A percentile compares a stretch with the other conserved stretches of the same genome.
These are phyloP conservation scores for Ceratocystiopsis minuta DNA, from an alignment of 2,329 filamentous ascomycete species.

Conservation along the genomic window DNA sequence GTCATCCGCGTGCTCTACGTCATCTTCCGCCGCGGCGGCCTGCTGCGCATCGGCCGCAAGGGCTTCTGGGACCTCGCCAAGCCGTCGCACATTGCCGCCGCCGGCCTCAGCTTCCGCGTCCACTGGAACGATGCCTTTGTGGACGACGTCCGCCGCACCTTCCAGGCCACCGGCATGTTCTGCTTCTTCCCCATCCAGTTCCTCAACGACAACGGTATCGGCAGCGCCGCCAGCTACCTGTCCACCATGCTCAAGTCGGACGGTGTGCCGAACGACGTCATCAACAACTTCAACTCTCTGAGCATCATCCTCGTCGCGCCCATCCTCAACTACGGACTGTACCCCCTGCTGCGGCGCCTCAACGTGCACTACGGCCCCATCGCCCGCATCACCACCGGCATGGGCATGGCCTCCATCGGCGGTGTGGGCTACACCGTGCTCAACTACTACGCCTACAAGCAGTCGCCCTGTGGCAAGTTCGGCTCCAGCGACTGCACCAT, in stretches of 20 bases:
- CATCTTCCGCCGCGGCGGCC: conserved; percentile 21
- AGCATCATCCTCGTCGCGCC: conserved; percentile 59
- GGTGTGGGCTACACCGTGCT: conserved; percentile 24
- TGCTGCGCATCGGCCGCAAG: conserved; percentile 20
- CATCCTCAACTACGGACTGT: conserved; percentile 48
- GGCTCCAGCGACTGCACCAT: conserved; percentile 19
- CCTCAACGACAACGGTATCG: conserved; percentile 31
- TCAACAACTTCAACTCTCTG: conserved; percentile 58
- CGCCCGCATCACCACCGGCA: conserved; percentile 48
- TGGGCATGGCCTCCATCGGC: conserved; percentile 28
- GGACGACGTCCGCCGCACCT: conserved; percentile 42
- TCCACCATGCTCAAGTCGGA: conserved; percentile 32
- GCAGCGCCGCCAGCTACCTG: conserved; percentile 27
- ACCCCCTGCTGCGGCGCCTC: conserved; percentile 46
- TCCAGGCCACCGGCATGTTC: conserved; percentile 52
- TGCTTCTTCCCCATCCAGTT: conserved; percentile 31
- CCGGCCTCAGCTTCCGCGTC: conserved; percentile 19
- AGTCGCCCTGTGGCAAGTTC: conserved; percentile 23
- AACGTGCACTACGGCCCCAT: conserved; percentile 55
- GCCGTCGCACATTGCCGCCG: conserved; percentile 35
- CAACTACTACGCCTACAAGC: conserved; percentile 24
- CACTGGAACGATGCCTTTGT: conserved; percentile 33
- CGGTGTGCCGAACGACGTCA: conserved; percentile 59
- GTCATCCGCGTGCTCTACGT: conserved; percentile 23
- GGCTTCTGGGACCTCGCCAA: conserved; percentile 52